Conservation (phyloP, 176 grass and related monocot species). For the Raddia guianensis region DNA sequence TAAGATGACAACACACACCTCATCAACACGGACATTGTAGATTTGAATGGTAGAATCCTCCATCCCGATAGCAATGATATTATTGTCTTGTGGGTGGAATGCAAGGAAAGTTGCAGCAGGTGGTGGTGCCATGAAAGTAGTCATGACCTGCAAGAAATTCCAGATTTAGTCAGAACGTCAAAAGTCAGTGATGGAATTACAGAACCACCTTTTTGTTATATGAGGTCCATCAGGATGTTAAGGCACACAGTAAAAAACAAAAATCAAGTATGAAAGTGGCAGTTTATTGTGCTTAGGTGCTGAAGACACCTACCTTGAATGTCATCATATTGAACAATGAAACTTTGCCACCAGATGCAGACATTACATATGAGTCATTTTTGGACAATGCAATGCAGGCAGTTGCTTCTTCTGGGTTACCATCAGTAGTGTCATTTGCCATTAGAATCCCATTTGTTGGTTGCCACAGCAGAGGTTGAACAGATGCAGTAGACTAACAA, state of each 20-base stretch:
- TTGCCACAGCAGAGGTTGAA: conserved; percentile 90
- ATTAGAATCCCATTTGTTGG: conserved; percentile 93
- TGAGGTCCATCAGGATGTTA: conserved; percentile 24
- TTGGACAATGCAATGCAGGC: conserved; percentile 98
- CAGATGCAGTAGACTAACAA: conserved; percentile 84
- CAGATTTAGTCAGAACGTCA: not conserved
- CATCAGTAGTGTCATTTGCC: conserved; percentile 87
- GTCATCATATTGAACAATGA: conserved; percentile 99
- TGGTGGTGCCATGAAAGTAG: conserved; percentile 96
- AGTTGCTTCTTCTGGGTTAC: conserved; percentile 95
- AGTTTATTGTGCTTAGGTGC: not conserved
- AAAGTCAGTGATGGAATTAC: not conserved
- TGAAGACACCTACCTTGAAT: conserved; percentile 70
- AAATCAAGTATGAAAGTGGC: not conserved
- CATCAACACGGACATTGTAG: conserved; percentile 98
- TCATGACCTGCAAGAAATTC: conserved; percentile 76
- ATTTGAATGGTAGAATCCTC: conserved; percentile 97
- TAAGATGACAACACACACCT: conserved; percentile 49
- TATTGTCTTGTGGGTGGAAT: conserved; percentile 99
- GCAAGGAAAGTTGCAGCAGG: conserved; percentile 94
- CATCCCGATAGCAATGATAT: conserved; percentile 99
- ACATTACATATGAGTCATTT: conserved; percentile 99
- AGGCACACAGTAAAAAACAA: not conserved
- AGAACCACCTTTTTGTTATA: not conserved
- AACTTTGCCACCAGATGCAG: conserved; percentile 96